Conservation (phyloP, 495 filamentous ascomycete genomes). For the Rhizodiscina lignyota region DNA sequence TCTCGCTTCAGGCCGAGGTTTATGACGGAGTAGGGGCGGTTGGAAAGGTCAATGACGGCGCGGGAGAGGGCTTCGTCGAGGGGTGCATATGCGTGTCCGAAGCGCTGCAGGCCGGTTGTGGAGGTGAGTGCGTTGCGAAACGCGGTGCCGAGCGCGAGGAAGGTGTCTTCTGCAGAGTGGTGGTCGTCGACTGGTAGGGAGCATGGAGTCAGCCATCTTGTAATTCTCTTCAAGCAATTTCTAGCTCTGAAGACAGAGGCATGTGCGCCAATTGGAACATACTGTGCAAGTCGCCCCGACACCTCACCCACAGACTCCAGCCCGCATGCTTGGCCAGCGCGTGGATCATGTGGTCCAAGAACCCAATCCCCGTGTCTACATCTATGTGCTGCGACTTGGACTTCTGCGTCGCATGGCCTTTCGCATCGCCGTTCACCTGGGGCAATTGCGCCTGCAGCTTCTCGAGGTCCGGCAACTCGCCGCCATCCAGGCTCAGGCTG, state of each 20-base stretch:
- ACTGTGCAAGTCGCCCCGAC: constrained; percentile 85
- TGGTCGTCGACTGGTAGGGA: constrained; percentile 73
- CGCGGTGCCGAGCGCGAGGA: constrained; percentile 73
- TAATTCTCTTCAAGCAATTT: background rate
- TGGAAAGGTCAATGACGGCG: constrained; percentile 87
- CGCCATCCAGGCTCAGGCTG: constrained; percentile 84
- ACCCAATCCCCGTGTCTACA: constrained; percentile 91
- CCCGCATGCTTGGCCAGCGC: constrained; percentile 89
- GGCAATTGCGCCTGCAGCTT: too few species aligned
- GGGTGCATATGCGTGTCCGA: constrained; percentile 78
- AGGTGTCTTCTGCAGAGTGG: constrained; percentile 92
- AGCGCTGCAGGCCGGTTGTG: constrained; percentile 67
- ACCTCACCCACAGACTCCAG: constrained; percentile 70
- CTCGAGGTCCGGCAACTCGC: constrained; percentile 41
- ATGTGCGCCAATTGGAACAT: too few species aligned
- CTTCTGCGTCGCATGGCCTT: constrained; percentile 63
- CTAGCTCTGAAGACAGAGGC: too few species aligned
- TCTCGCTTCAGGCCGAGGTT: constrained; percentile 69
- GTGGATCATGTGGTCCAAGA: constrained; percentile 97
- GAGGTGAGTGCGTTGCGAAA: constrained; percentile 64
- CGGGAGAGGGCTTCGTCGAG: constrained; percentile 91
- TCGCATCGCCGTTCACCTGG: constrained; percentile 20
- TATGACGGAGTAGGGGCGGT: constrained; percentile 70
- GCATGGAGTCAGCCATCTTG: background rate
- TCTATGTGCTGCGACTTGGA: constrained; percentile 68